These are phyloP conservation scores for Lablab purpureus DNA, from an alignment of 306 rosid genomes.

Conservation along the genomic window DNA sequence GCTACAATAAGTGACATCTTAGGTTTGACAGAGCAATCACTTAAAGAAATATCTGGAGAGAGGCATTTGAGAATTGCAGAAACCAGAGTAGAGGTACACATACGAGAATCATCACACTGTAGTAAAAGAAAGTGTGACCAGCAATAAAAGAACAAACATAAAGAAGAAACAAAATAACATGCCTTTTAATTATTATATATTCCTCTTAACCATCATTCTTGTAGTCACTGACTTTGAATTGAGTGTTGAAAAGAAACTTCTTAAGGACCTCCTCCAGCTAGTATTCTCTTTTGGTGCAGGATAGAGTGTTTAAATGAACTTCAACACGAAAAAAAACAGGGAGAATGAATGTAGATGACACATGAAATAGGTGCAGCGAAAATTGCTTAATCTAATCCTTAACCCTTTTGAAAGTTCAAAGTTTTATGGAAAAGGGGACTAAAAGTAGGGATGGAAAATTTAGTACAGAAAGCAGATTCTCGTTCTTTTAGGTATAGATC, in stretches of 20 bases:
- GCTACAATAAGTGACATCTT: too few species aligned
- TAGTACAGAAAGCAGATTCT: conserved; percentile 2
- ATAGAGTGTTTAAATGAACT: neutral
- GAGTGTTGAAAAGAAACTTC: neutral
- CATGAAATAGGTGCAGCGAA: neutral
- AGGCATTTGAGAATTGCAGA: neutral
- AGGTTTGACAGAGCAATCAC: neutral
- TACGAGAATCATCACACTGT: neutral
- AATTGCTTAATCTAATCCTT: neutral
- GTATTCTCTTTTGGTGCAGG: neutral
- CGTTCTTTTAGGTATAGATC: conserved; percentile 23
- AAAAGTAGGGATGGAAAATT: neutral
- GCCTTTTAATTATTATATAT: neutral
- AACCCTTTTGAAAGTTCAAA: neutral
- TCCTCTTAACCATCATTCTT: neutral
- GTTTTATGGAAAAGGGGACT: neutral
- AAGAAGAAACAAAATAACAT: neutral
- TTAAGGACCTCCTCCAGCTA: neutral
- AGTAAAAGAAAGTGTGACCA: neutral
- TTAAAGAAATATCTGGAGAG: neutral
- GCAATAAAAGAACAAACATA: too few species aligned
- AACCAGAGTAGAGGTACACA: neutral
- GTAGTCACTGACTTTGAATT: neutral
- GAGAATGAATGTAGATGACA: neutral
- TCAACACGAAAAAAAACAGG: neutral